Base-by-base conservation (phyloP, 257 asterid species). In the Thymus quinquecostatus region DNA sequence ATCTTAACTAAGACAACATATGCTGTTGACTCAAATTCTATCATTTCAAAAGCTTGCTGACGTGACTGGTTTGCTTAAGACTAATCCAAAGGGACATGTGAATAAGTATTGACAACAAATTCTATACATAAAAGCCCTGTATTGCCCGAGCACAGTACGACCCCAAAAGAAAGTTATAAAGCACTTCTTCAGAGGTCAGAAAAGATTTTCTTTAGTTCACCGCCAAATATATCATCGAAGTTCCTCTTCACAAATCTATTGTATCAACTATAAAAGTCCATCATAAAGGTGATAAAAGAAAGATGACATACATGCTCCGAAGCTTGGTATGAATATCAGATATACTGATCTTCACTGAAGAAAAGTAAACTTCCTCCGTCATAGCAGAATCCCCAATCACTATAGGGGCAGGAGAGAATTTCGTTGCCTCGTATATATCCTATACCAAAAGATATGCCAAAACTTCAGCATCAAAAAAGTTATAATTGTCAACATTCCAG, bases 341-440 rank as follows among this genome's bases (percentile, higher is more conserved):
- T 68, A 91, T 85, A 83, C 69, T 84, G 80, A 91, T 77, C 82
- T 81, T 89, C 78, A 91, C 68, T 62, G 91, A 89, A 45, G 89
- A 86, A 65, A 94, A 68, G 81, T 78, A 82, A 50, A 84, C 83
- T 82, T 88, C 87, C 75, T 84, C 89, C 71, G 66, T 79, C 63
- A 78, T 66, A 60, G 84, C 74, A 80, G 88, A 75, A 80, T 85
- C 96, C 64, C 81, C 93, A 84, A 70, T 59, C 53, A 78, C 73
- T 60, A 77, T 78, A 66, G 89, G 82, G 75, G 83, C 82, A 38
- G 96, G 99, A 75, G 83, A 87, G 74, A 94, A 94, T 77, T 91
- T 83, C 59, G 99, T 94, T 27, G 95, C 99, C 85, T 91, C 97
- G 13, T 94, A 94, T 74, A 94, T 94, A 80, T 94, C 99, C 98